Conservation (phyloP, 1,139 yeast genomes). For the Lodderomyces theae region DNA sequence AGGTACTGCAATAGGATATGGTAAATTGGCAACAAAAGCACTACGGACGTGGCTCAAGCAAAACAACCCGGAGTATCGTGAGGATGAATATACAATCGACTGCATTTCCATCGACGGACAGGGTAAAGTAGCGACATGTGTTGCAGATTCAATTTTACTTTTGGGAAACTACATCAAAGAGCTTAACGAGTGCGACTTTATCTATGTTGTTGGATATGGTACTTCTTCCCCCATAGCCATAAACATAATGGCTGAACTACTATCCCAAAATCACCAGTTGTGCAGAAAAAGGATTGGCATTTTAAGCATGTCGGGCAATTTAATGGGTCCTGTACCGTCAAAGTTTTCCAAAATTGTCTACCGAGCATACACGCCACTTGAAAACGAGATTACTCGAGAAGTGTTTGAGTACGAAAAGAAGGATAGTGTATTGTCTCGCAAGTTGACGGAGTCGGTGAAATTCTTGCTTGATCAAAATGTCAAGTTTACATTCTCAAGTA, state of each 20-base stretch:
- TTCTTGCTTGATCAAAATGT: constrained; percentile 39
- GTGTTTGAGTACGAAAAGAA: constrained; percentile 46
- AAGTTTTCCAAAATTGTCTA: constrained; percentile 46
- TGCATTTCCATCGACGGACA: constrained; percentile 54
- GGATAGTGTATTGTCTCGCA: constrained; percentile 28
- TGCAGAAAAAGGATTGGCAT: constrained; percentile 24
- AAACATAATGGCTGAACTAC: constrained; percentile 36
- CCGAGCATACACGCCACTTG: constrained; percentile 44
- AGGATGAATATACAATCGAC: constrained; percentile 31
- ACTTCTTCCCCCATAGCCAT: constrained; percentile 47
- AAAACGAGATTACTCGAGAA: constrained; percentile 49
- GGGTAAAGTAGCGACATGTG: constrained; percentile 46
- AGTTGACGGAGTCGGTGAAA: constrained; percentile 31
- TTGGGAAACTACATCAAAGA: constrained; percentile 43
- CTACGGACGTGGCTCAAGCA: constrained; percentile 39
- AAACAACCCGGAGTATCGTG: constrained; percentile 21
- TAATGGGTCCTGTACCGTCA: constrained; percentile 44
- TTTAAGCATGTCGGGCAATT: constrained; percentile 48
- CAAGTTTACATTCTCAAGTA: constrained; percentile 49
- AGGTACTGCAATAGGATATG: constrained; percentile 39
- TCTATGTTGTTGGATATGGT: constrained; percentile 45
- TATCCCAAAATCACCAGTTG: constrained; percentile 16
- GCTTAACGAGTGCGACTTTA: constrained; percentile 38
- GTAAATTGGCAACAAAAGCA: constrained; percentile 34
- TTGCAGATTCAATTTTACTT: constrained; percentile 27